These are phyloP conservation scores for Passalora sequoiae DNA, from an alignment of 2,329 filamentous ascomycete species.

Conservation along the genomic window DNA sequence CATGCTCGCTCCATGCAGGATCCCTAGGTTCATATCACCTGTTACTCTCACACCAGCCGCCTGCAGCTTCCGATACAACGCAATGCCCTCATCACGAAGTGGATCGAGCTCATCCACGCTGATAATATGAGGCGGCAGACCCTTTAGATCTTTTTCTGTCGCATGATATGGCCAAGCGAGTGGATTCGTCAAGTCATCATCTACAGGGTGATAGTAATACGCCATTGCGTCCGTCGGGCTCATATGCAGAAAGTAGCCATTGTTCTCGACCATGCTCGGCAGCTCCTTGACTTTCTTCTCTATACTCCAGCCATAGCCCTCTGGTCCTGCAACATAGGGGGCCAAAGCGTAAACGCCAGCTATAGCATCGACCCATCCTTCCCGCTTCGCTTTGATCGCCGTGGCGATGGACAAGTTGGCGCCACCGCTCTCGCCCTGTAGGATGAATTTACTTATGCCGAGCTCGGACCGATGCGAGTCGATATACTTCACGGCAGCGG, in stretches of 20 bases:
- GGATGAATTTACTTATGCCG: conserved; percentile 25
- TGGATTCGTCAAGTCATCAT: conserved; percentile 18
- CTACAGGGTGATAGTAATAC: conserved; percentile 14
- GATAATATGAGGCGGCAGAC: conserved; percentile 27
- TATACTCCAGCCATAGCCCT: conserved; percentile 11
- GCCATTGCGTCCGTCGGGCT: conserved; percentile 12
- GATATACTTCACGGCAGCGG: conserved; percentile 24
- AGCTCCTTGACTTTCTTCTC: conserved; percentile 11
- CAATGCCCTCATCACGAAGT: conserved; percentile 29
- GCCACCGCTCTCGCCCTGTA: conserved; percentile 32
- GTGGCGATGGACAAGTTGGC: conserved; percentile 29
- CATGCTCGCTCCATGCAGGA: conserved; percentile 22
- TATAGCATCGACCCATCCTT: conserved; percentile 26
- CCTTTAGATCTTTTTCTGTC: conserved; percentile 25
- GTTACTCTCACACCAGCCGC: conserved; percentile 26
- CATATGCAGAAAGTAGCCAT: conserved; percentile 26
- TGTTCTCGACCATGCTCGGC: conserved; percentile 27
- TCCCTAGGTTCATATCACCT: conserved; percentile 26
- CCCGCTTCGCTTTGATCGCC: conserved; percentile 26
- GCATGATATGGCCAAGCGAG: conserved; percentile 32
- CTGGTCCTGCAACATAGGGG: conserved; percentile 23
- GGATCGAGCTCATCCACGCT: conserved; percentile 31
- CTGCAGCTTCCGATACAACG: conserved; percentile 23
- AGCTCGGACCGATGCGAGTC: conserved; percentile 20
- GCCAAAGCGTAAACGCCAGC: conserved; percentile 25